Evolutionary conservation across 495 filamentous ascomycete species (phyloP).

Genomic region (Talaromyces thailandensis): DNA sequence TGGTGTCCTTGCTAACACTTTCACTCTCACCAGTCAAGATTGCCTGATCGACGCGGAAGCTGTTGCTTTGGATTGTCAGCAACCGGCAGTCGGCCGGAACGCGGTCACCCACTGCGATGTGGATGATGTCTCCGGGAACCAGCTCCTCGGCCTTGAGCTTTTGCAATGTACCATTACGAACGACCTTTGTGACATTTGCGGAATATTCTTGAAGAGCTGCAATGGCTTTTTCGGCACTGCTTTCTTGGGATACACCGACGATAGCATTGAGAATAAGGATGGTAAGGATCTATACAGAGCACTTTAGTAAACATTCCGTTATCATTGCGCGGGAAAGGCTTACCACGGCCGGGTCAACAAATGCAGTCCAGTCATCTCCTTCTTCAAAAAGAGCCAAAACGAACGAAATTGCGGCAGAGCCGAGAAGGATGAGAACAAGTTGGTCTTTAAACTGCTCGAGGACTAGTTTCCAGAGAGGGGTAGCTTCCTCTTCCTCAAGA

Average conservation of each 20-base stretch:
- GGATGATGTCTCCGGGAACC: slow-evolving; percentile 90
- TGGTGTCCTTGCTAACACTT: slow-evolving; percentile 81
- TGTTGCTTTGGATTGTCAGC: slow-evolving; percentile 90
- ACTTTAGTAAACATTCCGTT: not conserved
- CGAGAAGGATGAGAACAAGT: slow-evolving; percentile 89
- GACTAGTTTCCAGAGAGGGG: slow-evolving; percentile 90
- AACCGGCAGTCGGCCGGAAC: slow-evolving; percentile 96
- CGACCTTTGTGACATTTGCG: slow-evolving; percentile 90
- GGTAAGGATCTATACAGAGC: slow-evolving; percentile 67
- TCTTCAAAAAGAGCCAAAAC: slow-evolving; percentile 90
- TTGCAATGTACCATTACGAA: slow-evolving; percentile 67
- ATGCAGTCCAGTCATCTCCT: slow-evolving; percentile 91
- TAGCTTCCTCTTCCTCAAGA: slow-evolving; percentile 93
- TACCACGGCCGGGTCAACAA: slow-evolving; percentile 94
- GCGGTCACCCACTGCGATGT: slow-evolving; percentile 83
- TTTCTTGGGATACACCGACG: slow-evolving; percentile 97
- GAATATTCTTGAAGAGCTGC: slow-evolving; percentile 98
- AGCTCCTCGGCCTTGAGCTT: slow-evolving; percentile 88
- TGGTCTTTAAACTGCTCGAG: slow-evolving; percentile 99
- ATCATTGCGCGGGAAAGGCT: slow-evolving; percentile 17
- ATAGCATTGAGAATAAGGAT: slow-evolving; percentile 95
- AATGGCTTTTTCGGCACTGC: slow-evolving; percentile 96
- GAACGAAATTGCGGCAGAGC: slow-evolving; percentile 90
- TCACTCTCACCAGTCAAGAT: slow-evolving; percentile 98
- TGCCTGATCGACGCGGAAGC: slow-evolving; percentile 90